Evolutionary conservation across 371 early-diverging fungal genomes (phyloP), one percentile per base, ranked within the genome.

Genomic region (Mucor irregularis): DNA sequence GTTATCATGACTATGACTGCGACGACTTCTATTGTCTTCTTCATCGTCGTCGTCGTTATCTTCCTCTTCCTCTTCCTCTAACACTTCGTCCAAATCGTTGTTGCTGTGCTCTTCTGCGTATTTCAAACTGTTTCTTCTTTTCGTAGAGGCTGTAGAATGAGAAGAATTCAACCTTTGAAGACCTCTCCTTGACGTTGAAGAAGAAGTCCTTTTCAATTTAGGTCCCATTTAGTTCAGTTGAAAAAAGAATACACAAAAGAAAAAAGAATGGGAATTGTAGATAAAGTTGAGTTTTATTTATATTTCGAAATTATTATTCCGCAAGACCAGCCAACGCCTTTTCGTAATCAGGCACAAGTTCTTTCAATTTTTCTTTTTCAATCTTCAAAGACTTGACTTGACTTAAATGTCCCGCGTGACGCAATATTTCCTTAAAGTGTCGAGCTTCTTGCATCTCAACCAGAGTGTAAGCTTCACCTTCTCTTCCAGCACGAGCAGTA

Each of bases 401-500:
- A 21, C 69, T 73, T 59, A 77, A 73, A 67, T 90, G 90, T 0
- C 85, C 85, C n/a, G 82, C 78, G 45, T 87, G 77, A 31, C 76
- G 66, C 58, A 91, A 78, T 89, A 86, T 91, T 56, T 83, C 77
- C 67, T 87, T 92, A 74, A 89, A 94, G 54, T 78, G 82, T 33
- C 80, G 64, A 6, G 68, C 76, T 53, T 98, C 95, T 62, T 91
- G 88, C 40, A 77, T 81, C 45, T 90, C 95, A 3, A 97, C 86
- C 42, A 99, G 61, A 3, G 96, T 92, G 52, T 91, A 90, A 0
- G 99, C 94, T 6, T 72, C 72, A 45, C 99, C 99, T 21, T 82
- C 73, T 39, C 89, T 80, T n/a, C 97, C 98, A 4, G 97, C 98
- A 61, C 98, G 87, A 1, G 97, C 99, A 1, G 99, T 99, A 55